Evolutionary conservation across 345 rosid genomes (phyloP), one percentile per base, ranked within the genome.

Genomic region (Euphorbia tirucalli): DNA sequence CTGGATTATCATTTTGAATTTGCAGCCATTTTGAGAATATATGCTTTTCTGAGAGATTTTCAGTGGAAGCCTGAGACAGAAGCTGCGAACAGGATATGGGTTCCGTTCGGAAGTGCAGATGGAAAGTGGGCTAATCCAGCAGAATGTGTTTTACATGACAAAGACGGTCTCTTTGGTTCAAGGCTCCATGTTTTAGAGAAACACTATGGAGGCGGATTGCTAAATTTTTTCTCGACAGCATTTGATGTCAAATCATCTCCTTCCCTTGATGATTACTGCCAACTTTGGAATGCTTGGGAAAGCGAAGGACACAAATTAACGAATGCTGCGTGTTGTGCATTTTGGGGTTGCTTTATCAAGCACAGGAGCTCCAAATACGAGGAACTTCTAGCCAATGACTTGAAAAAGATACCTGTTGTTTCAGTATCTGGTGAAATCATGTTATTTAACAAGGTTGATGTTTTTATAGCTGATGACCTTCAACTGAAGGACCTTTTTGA

Each of bases 201-300:
- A 55, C 73, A 83, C 69, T 92, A 87, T 16, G 30, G 75, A 7
- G 0, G 18, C 4, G 10, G 67, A 19, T 75, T 81, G 50, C 75
- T 87, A 13, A 2, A 0, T 28, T 88, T 87, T 61, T 87, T 92
- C 72, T 71, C 78, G 2, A 66, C 73, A 46, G 82, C 78, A 1
- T 84, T 85, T 55, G 43, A 30, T 7, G 92, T 88, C 39, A 81
- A 74, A 72, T 24, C 61, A 6, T 75, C 59, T 56, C 96, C 96
- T 5, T 81, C 85, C 0, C 25, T 82, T 58, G 83, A 82, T 30
- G 88, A 92, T 68, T 88, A 85, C 76, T 84, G 85, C 68, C 76
- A 66, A 25, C 84, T 92, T 60, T 90, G 97, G 96, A 81, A 85
- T 79, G 73, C 14, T n/a, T 90, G 92, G 96, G 96, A 86, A 79